These are phyloP conservation scores for Melastoma candidum DNA, from an alignment of 441 rosid genomes.

Conservation along the genomic window DNA sequence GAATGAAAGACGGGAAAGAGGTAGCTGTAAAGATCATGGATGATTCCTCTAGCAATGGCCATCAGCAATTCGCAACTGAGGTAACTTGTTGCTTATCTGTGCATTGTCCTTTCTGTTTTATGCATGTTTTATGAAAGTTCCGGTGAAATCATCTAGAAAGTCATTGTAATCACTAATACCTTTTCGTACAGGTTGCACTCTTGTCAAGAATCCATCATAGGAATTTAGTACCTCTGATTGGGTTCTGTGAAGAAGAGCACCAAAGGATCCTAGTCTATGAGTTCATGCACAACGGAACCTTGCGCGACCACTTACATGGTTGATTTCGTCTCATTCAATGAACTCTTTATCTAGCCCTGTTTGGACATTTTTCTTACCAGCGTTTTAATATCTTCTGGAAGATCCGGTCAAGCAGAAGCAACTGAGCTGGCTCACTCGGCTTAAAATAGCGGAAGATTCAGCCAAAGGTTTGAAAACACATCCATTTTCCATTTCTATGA, in stretches of 20 bases:
- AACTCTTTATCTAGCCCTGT: not conserved
- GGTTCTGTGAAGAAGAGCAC: constrained; percentile 81
- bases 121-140: no score
- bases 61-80: constrained; percentile 87
- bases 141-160: no score
- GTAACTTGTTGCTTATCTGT: constrained; percentile 20
- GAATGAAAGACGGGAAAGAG: constrained; percentile 92
- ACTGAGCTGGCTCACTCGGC: constrained; percentile 67
- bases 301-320: constrained; percentile 83
- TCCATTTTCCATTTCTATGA: constrained; percentile 7
- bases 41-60: constrained; percentile 51
- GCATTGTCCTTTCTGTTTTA: no score
- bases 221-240: constrained; percentile 88
- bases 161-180: no score
- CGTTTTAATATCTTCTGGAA: constrained; percentile 19
- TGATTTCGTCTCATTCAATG: constrained; percentile 28
- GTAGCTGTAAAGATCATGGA: constrained; percentile 81
- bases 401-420: constrained; percentile 50
- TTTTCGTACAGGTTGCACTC: constrained; percentile 59
- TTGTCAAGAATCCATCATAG: constrained; percentile 95
- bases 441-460: constrained; percentile 77
- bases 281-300: constrained; percentile 91
- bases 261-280: constrained; percentile 69
- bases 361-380: not conserved
- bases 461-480: constrained; percentile 63